These are phyloP conservation scores for Blastobotrys malaysiensis DNA, from an alignment of 1,139 yeast species.

Conservation along the genomic window DNA sequence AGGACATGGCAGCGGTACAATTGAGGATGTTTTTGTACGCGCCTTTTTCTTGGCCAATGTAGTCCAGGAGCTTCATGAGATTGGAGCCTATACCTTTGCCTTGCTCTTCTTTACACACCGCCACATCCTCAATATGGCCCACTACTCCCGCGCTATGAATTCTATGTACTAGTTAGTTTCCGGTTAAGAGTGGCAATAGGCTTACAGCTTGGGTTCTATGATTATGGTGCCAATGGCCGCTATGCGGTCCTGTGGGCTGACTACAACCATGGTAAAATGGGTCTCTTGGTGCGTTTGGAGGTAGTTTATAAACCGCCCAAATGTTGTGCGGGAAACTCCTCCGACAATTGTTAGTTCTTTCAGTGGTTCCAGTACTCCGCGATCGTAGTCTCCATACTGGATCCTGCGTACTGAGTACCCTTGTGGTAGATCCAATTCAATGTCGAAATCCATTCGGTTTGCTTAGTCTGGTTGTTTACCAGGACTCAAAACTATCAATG, in stretches of 20 bases:
- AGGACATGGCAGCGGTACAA: conserved; percentile 61
- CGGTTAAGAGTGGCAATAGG: too few relatives aligned
- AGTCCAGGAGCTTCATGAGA: conserved; percentile 51
- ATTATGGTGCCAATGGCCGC: conserved; percentile 38
- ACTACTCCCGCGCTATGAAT: conserved; percentile 70
- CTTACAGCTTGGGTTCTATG: conserved; percentile 42
- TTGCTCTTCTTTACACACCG: conserved; percentile 68
- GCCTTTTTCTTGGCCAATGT: conserved; percentile 47
- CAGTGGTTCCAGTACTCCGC: conserved; percentile 44
- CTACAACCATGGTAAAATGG: conserved; percentile 48
- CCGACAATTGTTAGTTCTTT: conserved; percentile 54
- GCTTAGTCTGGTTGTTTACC: conserved; percentile 1
- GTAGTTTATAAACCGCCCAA: conserved; percentile 6
- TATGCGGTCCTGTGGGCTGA: conserved; percentile 27
- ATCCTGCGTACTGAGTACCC: conserved; percentile 48
- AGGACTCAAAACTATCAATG: neutral
- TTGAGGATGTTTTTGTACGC: conserved; percentile 75
- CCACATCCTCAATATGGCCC: conserved; percentile 94
- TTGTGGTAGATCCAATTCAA: conserved; percentile 35
- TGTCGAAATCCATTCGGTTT: conserved; percentile 2
- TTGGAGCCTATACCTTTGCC: conserved; percentile 65
- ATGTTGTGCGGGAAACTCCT: conserved; percentile 31
- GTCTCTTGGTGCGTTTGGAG: conserved; percentile 16
- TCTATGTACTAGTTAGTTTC: too few relatives aligned
- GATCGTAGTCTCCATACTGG: conserved; percentile 38